Evolutionary conservation across 73 alveolate species (phyloP).

Genomic region (Paramecium primaurelia): DNA sequence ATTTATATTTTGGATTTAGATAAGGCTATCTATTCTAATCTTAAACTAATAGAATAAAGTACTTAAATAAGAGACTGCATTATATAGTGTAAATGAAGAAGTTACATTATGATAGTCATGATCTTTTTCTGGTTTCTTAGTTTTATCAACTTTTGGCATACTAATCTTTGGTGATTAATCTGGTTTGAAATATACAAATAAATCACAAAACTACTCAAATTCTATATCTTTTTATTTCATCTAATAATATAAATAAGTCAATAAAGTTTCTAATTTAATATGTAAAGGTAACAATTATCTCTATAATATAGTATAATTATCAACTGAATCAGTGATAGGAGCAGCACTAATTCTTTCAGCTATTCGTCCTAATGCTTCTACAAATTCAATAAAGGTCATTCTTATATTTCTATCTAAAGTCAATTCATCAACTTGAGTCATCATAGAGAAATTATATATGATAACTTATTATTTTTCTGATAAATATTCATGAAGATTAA

Average conservation of each 20-base stretch:
- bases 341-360: constrained; percentile 66
- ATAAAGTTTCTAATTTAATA: constrained; percentile 48
- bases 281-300: constrained; percentile 43
- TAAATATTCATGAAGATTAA: constrained; percentile 72
- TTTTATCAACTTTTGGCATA: background rate
- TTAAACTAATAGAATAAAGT: background rate
- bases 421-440: constrained; percentile 82
- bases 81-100: background rate
- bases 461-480: constrained; percentile 75
- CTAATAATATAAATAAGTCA: background rate
- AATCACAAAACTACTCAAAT: background rate
- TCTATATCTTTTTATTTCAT: background rate
- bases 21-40: constrained; percentile 15
- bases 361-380: constrained; percentile 80
- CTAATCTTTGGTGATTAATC: background rate
- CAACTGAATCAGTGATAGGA: constrained; percentile 39
- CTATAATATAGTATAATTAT: background rate
- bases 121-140: background rate
- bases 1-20: constrained; percentile 9
- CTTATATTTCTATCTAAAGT: constrained; percentile 75
- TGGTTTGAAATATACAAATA: background rate
- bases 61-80: constrained; percentile 27
- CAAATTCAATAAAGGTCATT: constrained; percentile 75
- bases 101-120: background rate
- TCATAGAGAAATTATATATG: constrained; percentile 76